A percentile compares a stretch with the other conserved stretches of the same genome.
Conservation (phyloP, 2,329 filamentous ascomycete genomes). For the Westerdykella aurantiaca region DNA sequence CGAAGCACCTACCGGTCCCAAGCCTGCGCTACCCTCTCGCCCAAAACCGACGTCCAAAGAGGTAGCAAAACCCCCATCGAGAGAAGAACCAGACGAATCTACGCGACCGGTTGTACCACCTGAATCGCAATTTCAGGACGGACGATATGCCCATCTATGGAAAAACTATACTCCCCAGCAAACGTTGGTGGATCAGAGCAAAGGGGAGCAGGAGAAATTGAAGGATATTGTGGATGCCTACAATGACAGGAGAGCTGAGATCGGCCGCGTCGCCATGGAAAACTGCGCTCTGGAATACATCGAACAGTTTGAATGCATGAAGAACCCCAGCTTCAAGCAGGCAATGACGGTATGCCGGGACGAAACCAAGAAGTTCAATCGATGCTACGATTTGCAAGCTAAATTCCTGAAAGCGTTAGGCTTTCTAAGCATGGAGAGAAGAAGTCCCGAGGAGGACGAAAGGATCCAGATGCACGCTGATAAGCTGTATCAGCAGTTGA, state of each 20-base stretch:
- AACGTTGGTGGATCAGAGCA: constrained; percentile 62
- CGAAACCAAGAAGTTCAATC: constrained; percentile 71
- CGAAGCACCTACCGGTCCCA: constrained; percentile 70
- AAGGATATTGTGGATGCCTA: constrained; percentile 74
- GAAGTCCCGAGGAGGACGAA: constrained; percentile 67
- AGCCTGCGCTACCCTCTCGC: constrained; percentile 22
- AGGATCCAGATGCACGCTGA: constrained; percentile 92
- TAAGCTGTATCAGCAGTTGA: constrained; percentile 78
- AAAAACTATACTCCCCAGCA: constrained; percentile 75
- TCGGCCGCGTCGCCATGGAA: constrained; percentile 79
- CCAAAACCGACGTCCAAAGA: constrained; percentile 23
- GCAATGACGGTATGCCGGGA: constrained; percentile 73
- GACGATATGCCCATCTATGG: constrained; percentile 82
- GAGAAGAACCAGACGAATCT: constrained; percentile 14
- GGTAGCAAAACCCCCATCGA: constrained; percentile 41
- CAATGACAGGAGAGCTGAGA: constrained; percentile 72
- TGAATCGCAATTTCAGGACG: constrained; percentile 61
- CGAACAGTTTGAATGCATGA: constrained; percentile 77
- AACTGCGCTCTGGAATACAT: constrained; percentile 88
- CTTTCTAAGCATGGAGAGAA: constrained; percentile 65
- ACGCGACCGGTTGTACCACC: constrained; percentile 38
- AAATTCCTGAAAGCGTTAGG: constrained; percentile 87
- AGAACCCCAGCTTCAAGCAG: constrained; percentile 60
- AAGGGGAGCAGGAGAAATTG: constrained; percentile 74
- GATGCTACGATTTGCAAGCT: constrained; percentile 86